Evolutionary conservation across 208 protist genomes (phyloP).

Genomic region (Trypanosoma melophagium): DNA sequence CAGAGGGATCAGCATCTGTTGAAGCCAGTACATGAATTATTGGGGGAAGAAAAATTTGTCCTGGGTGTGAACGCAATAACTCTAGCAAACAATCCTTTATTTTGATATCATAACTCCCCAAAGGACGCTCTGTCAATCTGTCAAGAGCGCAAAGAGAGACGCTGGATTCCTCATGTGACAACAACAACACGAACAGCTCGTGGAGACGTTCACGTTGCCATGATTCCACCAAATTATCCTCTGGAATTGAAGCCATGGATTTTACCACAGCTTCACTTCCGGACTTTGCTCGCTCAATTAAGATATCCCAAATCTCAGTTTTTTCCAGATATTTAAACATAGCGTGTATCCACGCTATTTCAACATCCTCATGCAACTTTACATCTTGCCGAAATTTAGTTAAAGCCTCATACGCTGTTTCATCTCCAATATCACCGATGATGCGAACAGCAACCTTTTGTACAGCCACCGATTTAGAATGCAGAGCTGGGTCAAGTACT

Average conservation of each 20-base stretch:
- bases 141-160: not conserved
- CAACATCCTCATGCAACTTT: conserved; percentile 15
- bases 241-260: not conserved
- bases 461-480: conserved; percentile 18
- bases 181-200: conserved; percentile 9
- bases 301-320: conserved; percentile 13
- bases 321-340: conserved; percentile 21
- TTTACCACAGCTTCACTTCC: not conserved
- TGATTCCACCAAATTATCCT: conserved; percentile 1
- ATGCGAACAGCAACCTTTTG: conserved; percentile 15
- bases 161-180: conserved; percentile 3
- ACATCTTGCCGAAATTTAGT: not conserved
- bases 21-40: conserved; percentile 1
- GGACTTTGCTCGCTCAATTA: conserved; percentile 8
- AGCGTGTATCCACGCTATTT: conserved; percentile 15
- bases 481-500: conserved; percentile 1
- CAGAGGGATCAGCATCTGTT: not conserved
- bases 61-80: not conserved
- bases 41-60: not conserved
- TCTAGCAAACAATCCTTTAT: conserved; percentile 3
- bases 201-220: conserved; percentile 14
- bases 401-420: conserved; percentile 13
- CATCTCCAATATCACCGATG: not conserved
- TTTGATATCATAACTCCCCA: not conserved
- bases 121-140: not conserved